Evolutionary conservation across 371 early-diverging fungal species (phyloP).

Genomic region (Rhizopus sp.): DNA sequence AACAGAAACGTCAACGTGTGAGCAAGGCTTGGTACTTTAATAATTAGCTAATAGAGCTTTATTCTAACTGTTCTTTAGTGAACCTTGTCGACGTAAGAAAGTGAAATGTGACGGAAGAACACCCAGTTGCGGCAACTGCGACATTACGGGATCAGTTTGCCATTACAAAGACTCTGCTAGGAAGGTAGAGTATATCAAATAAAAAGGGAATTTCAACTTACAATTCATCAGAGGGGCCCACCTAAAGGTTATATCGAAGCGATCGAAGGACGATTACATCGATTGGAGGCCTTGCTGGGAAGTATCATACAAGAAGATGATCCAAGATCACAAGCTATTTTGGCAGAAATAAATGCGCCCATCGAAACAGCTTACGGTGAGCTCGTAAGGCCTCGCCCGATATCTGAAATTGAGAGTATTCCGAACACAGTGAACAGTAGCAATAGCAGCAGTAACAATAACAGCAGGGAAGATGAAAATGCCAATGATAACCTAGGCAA

Average conservation of each 20-base stretch:
- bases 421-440: not conserved
- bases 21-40: constrained; percentile 46
- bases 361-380: constrained; percentile 48
- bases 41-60: constrained; percentile 1
- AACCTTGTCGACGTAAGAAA: constrained; percentile 62
- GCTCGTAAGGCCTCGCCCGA: constrained; percentile 36
- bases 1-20: constrained; percentile 46
- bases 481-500: constrained; percentile 14
- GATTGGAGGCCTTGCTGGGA: constrained; percentile 63
- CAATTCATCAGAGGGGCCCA: constrained; percentile 54
- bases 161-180: constrained; percentile 46
- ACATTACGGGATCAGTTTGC: constrained; percentile 27
- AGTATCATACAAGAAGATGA: constrained; percentile 62
- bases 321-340: constrained; percentile 57
- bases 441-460: constrained; percentile 14
- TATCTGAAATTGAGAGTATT: constrained; percentile 2
- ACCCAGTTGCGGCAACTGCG: constrained; percentile 51
- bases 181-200: constrained; percentile 30
- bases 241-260: constrained; percentile 77
- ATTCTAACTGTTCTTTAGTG: constrained; percentile 31
- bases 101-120: constrained; percentile 62
- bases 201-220: not conserved
- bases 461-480: not conserved
- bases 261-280: constrained; percentile 68
- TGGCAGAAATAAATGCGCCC: constrained; percentile 60